Base-by-base conservation (phyloP, 495 filamentous ascomycete genomes). In the Xylaria curta region DNA sequence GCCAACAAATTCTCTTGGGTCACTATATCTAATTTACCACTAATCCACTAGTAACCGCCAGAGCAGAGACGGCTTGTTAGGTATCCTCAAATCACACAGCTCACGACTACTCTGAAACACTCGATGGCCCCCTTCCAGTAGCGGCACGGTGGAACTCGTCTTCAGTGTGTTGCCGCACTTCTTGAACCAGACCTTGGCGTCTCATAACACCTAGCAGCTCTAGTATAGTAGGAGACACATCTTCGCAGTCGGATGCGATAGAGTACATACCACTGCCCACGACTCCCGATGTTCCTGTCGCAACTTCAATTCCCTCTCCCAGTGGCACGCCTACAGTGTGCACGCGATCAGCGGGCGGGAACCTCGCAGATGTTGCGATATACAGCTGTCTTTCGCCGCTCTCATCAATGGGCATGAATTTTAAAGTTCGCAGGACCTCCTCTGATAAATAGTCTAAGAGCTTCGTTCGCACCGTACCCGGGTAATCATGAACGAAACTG, bases 401-500 rank as follows among this genome's bases (percentile, higher is more conserved):
- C 78, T 89, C 88, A 12, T 78, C 73, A 1, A 74, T 17, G 3
- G 80, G 69, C 3, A 76, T 31, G 56, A 66, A 63, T 33, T 71
- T 42, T 0, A 82, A 75, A 28, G 83, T 76, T 65, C 66, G 74
- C 1, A 84, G 38, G 28, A 81, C 69, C 19, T 72, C 78, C 46
- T 76, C 76, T 1, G 82, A 65, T 26, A 84, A 36, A 33, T 58
- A 26, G 15, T 26, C 68, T 33, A 53, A 47, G 26, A 44, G 38
- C 21, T 76, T 79, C 0, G 86, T 86, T 56, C 83, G 81, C 59
- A 92, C 89, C 0, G 78, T 46, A 3, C 87, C 87, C 0, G 91
- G 90, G 60, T 81, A 89, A 26, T 81, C 75, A 67, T 92, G 91
- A 2, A 92, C 76, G 75, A 92, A 92, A 6, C 78, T 78, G 7